phyloP scores from a whole-genome alignment of 768 basidiomycete species.

The Multifurca ochricompacta region DNA sequence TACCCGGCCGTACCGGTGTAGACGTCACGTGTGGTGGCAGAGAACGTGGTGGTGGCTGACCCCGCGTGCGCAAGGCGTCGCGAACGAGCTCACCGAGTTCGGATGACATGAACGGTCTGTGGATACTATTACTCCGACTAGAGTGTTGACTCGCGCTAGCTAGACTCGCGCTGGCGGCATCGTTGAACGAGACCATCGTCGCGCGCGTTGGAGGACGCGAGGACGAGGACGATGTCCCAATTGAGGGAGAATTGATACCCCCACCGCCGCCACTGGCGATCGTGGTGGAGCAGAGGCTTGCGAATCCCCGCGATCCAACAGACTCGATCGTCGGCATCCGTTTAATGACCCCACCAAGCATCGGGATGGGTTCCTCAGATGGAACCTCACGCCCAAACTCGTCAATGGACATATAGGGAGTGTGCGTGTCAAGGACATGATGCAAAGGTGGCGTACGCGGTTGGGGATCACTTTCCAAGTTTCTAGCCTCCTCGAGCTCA shows the following conservation, averaged over 20 bases:
- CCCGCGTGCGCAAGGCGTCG: constrained; percentile 3
- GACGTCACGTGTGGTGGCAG: background rate
- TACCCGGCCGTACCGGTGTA: background rate
- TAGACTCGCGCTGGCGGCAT: constrained; percentile 8
- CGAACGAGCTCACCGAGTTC: constrained; percentile 19
- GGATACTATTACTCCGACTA: constrained; percentile 16
- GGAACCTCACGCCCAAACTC: constrained; percentile 31
- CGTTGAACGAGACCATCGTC: constrained; percentile 13
- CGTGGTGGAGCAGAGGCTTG: constrained; percentile 22
- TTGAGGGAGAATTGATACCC: background rate
- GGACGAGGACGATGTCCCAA: constrained; percentile 5
- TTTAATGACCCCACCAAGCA: constrained; percentile 56
- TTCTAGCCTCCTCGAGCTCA: constrained; percentile 45
- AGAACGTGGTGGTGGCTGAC: constrained; percentile 4
- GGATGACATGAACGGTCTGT: constrained; percentile 4
- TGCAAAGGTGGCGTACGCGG: constrained; percentile 6
- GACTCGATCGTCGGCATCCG: constrained; percentile 82
- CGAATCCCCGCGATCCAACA: constrained; percentile 56
- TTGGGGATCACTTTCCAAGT: constrained; percentile 24
- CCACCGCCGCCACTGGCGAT: background rate
- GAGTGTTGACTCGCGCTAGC: constrained; percentile 12
- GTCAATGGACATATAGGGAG: constrained; percentile 34
- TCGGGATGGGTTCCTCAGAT: constrained; percentile 44
- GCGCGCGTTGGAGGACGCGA: constrained; percentile 17
- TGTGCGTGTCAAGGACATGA: constrained; percentile 21